Evolutionary conservation across 1,284 basidiomycete species (phyloP).

Genomic region (Boletus smithii): DNA sequence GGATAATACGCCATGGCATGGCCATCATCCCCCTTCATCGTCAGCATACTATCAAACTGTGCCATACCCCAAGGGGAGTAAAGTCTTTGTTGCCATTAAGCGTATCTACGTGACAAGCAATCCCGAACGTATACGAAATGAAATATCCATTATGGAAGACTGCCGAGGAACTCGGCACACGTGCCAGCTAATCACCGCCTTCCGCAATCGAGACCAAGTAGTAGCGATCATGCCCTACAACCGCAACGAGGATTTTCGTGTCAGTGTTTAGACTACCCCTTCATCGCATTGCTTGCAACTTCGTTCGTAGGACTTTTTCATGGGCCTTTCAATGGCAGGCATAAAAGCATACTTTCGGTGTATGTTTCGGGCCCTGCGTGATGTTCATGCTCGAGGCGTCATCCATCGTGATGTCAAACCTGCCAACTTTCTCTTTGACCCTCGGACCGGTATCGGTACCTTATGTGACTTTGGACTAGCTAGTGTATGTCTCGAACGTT

Average conservation of each 20-base stretch:
- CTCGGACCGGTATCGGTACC: constrained; percentile 78
- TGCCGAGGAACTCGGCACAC: constrained; percentile 79
- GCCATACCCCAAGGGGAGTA: constrained; percentile 40
- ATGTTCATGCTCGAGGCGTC: constrained; percentile 85
- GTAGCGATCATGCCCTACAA: constrained; percentile 95
- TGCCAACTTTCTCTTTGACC: constrained; percentile 96
- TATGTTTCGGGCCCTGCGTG: constrained; percentile 86
- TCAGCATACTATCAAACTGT: constrained; percentile 59
- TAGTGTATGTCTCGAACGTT: constrained; percentile 59
- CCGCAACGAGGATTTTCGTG: constrained; percentile 89
- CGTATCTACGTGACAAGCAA: constrained; percentile 96
- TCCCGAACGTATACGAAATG: constrained; percentile 90
- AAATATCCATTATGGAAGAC: constrained; percentile 90
- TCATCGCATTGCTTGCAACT: constrained; percentile 6
- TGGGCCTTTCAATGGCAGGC: constrained; percentile 63
- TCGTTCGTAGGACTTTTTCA: constrained; percentile 66
- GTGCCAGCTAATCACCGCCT: constrained; percentile 92
- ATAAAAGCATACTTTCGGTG: constrained; percentile 89
- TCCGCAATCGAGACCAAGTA: constrained; percentile 89
- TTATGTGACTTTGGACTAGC: constrained; percentile 96
- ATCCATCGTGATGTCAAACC: constrained; percentile 99
- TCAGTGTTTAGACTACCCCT: constrained; percentile 38
- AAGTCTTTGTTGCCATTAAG: constrained; percentile 91
- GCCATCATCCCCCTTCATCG: constrained; percentile 55
- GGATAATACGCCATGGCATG: constrained; percentile 82